Base-by-base conservation (phyloP, 352 stramenopile species). In the Phytophthora sojae region DNA sequence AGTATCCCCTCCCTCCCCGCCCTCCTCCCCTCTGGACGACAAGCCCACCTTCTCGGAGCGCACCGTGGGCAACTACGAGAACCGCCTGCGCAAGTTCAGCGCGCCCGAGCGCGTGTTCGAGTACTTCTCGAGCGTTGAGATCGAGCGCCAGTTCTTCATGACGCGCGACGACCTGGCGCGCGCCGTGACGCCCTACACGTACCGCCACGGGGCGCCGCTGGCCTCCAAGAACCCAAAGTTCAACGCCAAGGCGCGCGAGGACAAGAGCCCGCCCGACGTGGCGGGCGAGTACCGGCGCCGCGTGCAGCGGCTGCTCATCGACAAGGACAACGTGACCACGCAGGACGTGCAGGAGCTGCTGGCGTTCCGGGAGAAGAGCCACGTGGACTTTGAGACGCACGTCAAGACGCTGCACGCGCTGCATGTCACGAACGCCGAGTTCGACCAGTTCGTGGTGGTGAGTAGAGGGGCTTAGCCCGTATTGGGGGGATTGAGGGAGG, bases 51-150 rank as follows among this genome's bases (percentile, higher is more conserved):
- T 95, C 67, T 82, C 79, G 26, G 87, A 97, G 79, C 85, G 86
- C 23, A 94, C 85, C 15, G 80, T 96, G 17, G 89, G 91, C 68
- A 94, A 82, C 53, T 97, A 97, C 73, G 91, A 97, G 80, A 97
- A 97, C 77, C 88, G 91, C 1, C 60, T 97, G 57, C 91, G 91
- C 65, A 88, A 85, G 67, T 94, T 95, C 76, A 93, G 82, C 63
- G 82, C 83, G 9, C 91, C 91, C 23, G 89, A 96, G 79, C 90
- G 90, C 61, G 88, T 97, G 9, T 97, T 97, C 62, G 88, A 95
- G 82, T 97, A 97, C 73, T 97, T 97, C 63, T 94, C 91, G 17
- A 93, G 84, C 57, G 86, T 97, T 2, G 79, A 94, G 72, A 78
- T 96, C 68, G 83, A 96, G 55, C 79, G 83, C 57, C 76, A 96